Conservation (phyloP, 257 asterid genomes). For the Buddleja alternifolia region DNA sequence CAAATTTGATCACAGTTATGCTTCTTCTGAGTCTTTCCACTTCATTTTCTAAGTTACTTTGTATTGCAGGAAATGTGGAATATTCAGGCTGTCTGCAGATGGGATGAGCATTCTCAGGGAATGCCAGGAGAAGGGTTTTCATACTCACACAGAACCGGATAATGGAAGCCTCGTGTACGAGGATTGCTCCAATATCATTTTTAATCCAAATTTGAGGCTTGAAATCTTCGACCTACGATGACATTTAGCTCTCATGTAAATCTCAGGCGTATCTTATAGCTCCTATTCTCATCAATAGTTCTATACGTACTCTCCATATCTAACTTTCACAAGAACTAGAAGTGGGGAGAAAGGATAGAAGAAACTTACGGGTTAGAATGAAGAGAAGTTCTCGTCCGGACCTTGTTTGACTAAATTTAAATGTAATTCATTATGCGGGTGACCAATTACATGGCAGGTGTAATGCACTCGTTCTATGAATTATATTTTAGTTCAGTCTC, state of each 20-base stretch:
- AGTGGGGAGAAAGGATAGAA: too few relatives aligned
- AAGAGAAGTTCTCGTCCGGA: too few relatives aligned
- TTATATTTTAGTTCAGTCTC: too few relatives aligned
- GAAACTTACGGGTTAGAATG: too few relatives aligned
- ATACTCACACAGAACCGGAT: constrained; percentile 44
- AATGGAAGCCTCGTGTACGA: constrained; percentile 42
- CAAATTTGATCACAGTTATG: not conserved
- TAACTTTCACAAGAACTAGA: too few relatives aligned
- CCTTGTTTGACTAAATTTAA: too few relatives aligned
- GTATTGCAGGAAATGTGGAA: constrained; percentile 43
- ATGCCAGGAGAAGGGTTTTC: constrained; percentile 50
- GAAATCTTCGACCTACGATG: constrained; percentile 51
- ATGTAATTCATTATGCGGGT: too few relatives aligned
- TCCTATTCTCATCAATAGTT: too few relatives aligned
- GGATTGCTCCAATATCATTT: constrained; percentile 41
- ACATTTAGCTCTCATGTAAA: constrained; percentile 18
- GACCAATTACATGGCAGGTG: too few relatives aligned
- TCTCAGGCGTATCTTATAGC: not conserved
- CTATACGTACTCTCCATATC: too few relatives aligned
- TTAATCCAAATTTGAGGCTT: constrained; percentile 49
- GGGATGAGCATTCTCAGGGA: constrained; percentile 53
- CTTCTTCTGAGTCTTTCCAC: not conserved
- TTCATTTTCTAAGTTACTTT: not conserved
- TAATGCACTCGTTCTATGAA: too few relatives aligned
- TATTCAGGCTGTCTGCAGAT: constrained; percentile 45